These are phyloP conservation scores for Phytophthora ramorum DNA, from an alignment of 352 stramenopile species.

Conservation along the genomic window DNA sequence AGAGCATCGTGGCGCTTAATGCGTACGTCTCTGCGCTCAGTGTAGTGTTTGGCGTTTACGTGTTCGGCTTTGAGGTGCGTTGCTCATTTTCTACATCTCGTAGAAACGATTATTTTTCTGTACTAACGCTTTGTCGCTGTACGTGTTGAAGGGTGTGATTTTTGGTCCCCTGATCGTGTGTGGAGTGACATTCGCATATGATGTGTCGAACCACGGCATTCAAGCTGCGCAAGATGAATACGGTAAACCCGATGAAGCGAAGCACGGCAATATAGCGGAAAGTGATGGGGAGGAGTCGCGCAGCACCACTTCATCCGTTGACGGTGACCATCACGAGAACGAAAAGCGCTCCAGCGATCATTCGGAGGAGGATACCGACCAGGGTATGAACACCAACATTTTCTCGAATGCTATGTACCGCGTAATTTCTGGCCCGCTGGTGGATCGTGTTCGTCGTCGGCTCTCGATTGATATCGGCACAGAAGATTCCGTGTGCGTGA, in stretches of 20 bases:
- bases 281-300: conserved; percentile 65
- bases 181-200: conserved; percentile 85
- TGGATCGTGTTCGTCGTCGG: conserved; percentile 76
- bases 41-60: conserved; percentile 88
- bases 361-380: conserved; percentile 27
- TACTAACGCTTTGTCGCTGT: not conserved
- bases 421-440: conserved; percentile 78
- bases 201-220: conserved; percentile 88
- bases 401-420: conserved; percentile 87
- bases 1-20: conserved; percentile 86
- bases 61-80: conserved; percentile 86
- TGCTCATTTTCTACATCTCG: not conserved
- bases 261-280: conserved; percentile 38
- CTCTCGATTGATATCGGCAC: conserved; percentile 84
- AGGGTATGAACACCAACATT: conserved; percentile 62
- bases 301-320: conserved; percentile 50
- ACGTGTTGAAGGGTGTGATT: conserved; percentile 69
- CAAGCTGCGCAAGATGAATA: conserved; percentile 84
- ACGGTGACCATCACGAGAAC: conserved; percentile 36
- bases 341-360: conserved; percentile 18
- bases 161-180: conserved; percentile 86
- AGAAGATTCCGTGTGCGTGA: conserved; percentile 77
- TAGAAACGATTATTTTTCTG: not conserved
- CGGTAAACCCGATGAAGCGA: conserved; percentile 47
- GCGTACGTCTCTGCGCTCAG: conserved; percentile 88